phyloP scores from a whole-genome alignment of 225 moss, liverwort and hornwort species.

The Polytrichum commune region DNA sequence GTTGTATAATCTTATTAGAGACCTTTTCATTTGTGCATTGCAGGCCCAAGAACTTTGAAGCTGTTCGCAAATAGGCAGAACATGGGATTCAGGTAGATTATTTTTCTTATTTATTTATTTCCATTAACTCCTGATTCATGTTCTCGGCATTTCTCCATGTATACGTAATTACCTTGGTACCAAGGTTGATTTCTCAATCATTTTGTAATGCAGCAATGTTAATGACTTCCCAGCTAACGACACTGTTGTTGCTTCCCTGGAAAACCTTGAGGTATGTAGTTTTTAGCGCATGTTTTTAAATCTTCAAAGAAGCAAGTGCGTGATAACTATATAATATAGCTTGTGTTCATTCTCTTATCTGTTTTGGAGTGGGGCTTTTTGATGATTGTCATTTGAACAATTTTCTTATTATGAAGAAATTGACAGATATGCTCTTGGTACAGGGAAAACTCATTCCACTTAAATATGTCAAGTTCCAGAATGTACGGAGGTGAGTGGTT shows the following conservation, averaged over 20 bases:
- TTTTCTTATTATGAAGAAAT: background rate
- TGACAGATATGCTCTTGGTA: constrained; percentile 9
- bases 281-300: background rate
- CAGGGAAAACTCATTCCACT: constrained; percentile 94
- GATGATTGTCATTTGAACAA: background rate
- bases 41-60: constrained; percentile 96
- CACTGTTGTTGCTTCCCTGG: constrained; percentile 64
- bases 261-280: constrained; percentile 79
- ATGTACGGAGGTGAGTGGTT: constrained; percentile 72
- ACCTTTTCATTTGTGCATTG: constrained; percentile 2
- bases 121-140: too few relatives aligned
- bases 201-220: constrained; percentile 71
- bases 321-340: too few relatives aligned
- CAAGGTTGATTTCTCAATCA: too few relatives aligned
- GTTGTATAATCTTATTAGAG: background rate
- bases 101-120: background rate
- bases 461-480: constrained; percentile 98
- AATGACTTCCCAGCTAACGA: constrained; percentile 87
- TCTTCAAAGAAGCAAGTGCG: too few relatives aligned
- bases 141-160: too few relatives aligned
- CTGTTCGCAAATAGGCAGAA: constrained; percentile 86
- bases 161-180: too few relatives aligned
- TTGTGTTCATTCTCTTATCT: too few relatives aligned
- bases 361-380: too few relatives aligned
- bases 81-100: constrained; percentile 86